Evolutionary conservation across 345 rosid species (phyloP).

Genomic region (Streptanthus diversifolius): DNA sequence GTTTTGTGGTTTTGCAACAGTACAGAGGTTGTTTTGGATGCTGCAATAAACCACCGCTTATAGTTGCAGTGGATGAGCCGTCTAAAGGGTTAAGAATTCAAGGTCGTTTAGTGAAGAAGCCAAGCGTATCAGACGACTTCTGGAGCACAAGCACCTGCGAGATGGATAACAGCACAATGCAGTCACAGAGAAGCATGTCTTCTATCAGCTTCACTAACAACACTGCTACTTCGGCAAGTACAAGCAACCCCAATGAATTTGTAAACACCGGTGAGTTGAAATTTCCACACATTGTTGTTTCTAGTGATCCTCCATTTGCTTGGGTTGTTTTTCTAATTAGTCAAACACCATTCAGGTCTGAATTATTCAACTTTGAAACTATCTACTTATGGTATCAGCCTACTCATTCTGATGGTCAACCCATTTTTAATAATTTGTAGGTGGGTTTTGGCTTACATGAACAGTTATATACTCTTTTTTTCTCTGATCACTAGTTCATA

Average conservation of each 20-base stretch:
- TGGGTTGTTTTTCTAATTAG: not conserved
- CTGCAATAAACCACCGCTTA: conserved; percentile 47
- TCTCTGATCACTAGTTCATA: not conserved
- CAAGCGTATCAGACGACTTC: conserved; percentile 45
- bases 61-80: conserved; percentile 46
- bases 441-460: not conserved
- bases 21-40: conserved; percentile 94
- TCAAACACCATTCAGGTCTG: not conserved
- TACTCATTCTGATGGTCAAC: not conserved
- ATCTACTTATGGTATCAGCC: not conserved
- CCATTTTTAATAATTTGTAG: not conserved
- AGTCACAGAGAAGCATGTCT: conserved; percentile 60
- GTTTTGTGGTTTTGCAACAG: conserved; percentile 68
- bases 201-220: conserved; percentile 47
- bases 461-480: not conserved
- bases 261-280: conserved; percentile 62
- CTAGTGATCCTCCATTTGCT: not conserved
- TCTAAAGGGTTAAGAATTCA: conserved; percentile 51
- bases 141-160: conserved; percentile 67
- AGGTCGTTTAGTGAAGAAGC: conserved; percentile 44
- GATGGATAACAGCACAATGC: conserved; percentile 50
- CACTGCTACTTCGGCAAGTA: conserved; percentile 36
- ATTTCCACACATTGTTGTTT: not conserved
- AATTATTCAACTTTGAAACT: not conserved
- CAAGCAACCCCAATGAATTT: conserved; percentile 61